Evolutionary conservation across 192 early-diverging fungal species (phyloP), one percentile per base, ranked within the genome.

Genomic region (Paraglomus brasilianum): DNA sequence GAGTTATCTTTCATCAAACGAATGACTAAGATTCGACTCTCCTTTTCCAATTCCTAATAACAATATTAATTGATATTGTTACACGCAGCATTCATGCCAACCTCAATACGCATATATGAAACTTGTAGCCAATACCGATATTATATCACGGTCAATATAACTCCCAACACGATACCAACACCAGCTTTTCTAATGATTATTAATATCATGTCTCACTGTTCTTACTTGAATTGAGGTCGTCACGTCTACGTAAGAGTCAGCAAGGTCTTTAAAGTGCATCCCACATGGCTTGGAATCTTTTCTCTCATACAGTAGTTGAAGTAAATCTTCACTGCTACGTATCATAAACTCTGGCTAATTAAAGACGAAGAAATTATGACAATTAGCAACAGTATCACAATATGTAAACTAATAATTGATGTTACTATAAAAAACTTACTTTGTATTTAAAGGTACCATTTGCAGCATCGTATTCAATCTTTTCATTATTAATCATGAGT

Each of bases 191-290:
- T 30, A 30, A 30, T 30, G 30, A 30, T 30, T 30, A 3, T 30
- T 30, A 30, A 30, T 30, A 30, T 30, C 30, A 30, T 30, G 30
- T 30, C 30, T 30, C 30, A 30, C 30, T 30, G 3, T 30, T 30
- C 30, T 30, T 30, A 30, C 30, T 30, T 30, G 30, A 17, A 83
- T 81, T 22, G 79, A 73, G 50, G 76, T 72, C n/a, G 62, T 61
- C 17, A 86, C 69, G 39, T 88, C 86, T 21, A 88, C 76, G 68
- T 90, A 91, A 10, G 89, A 91, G 55, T 94, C 91, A 43, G 82
- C 82, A 14, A 94, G 80, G 38, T 85, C 87, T 70, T 88, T 90
- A 46, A 86, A 86, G 45, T 92, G 90, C 75, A 91, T 84, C 1
- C 88, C 92, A 6, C 85, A 82, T 44, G 83, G 72, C 36, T 79